phyloP scores from a whole-genome alignment of 2,329 filamentous ascomycete species.

The Claviceps sp. region DNA sequence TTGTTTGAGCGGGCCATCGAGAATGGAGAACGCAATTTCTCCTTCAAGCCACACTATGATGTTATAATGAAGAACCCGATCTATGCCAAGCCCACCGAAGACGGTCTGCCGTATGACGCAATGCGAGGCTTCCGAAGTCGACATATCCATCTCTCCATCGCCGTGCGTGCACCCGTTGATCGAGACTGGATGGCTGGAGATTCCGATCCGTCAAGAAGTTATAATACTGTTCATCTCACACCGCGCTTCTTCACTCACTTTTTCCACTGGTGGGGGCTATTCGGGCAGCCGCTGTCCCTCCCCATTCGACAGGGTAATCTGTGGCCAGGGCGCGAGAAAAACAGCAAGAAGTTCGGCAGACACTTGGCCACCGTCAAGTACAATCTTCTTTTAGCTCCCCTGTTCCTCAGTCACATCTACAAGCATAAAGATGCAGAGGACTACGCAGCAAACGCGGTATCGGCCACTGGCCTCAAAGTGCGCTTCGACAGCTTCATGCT shows the following conservation, averaged over 20 bases:
- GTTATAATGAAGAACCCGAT: conserved; percentile 73
- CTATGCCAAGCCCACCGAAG: conserved; percentile 48
- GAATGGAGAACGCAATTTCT: conserved; percentile 61
- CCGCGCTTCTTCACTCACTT: conserved; percentile 98
- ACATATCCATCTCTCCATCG: conserved; percentile 90
- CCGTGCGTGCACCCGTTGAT: conserved; percentile 73
- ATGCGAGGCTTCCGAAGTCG: conserved; percentile 92
- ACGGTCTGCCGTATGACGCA: conserved; percentile 62
- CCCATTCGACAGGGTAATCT: conserved; percentile 84
- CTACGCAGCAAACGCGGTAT: conserved; percentile 60
- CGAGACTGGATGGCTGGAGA: conserved; percentile 74
- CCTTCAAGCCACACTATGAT: conserved; percentile 86
- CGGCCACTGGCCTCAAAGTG: conserved; percentile 91
- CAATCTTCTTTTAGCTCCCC: conserved; percentile 76
- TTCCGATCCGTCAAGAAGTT: conserved; percentile 67
- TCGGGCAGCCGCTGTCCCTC: conserved; percentile 86
- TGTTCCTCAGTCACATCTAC: conserved; percentile 95
- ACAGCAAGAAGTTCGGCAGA: conserved; percentile 94
- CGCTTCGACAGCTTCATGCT: conserved; percentile 95
- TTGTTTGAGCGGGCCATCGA: conserved; percentile 80
- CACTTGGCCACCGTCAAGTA: conserved; percentile 99
- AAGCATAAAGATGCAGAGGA: conserved; percentile 96
- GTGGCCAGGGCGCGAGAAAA: conserved; percentile 88
- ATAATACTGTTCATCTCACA: conserved; percentile 90
- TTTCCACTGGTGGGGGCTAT: conserved; percentile 94